Conservation (phyloP, 371 early-diverging fungal genomes). For the Lichtheimia ramosa region DNA sequence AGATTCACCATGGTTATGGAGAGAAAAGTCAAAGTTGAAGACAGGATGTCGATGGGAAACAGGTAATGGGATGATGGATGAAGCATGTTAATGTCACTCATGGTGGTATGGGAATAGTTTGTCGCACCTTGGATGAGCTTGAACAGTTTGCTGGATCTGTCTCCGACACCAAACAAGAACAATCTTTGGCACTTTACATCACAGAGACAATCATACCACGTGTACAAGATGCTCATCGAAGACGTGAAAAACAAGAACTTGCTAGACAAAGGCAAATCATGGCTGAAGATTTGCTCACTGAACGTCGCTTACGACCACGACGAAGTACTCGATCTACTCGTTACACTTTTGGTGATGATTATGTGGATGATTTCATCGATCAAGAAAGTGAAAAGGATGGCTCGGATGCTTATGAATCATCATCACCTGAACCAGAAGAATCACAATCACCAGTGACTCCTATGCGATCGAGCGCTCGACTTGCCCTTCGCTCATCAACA, state of each 20-base stretch:
- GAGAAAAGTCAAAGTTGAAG: conserved; percentile 22
- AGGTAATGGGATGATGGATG: not conserved
- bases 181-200: conserved; percentile 10
- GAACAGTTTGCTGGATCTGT: conserved; percentile 13
- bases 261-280: conserved; percentile 16
- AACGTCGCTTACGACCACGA: conserved; percentile 7
- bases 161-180: conserved; percentile 17
- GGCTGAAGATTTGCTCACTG: conserved; percentile 6
- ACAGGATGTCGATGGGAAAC: conserved; percentile 27
- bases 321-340: not conserved
- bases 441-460: too few relatives aligned
- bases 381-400: not conserved
- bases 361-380: not conserved
- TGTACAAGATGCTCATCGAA: conserved; percentile 18
- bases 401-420: too few relatives aligned
- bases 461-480: too few relatives aligned
- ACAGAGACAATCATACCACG: conserved; percentile 13
- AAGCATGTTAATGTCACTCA: not conserved
- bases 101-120: conserved; percentile 1
- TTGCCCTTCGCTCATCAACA: too few relatives aligned
- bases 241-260: conserved; percentile 15
- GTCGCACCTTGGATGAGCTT: conserved; percentile 19
- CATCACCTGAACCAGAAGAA: too few relatives aligned
- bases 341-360: conserved; percentile 9
- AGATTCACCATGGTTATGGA: conserved; percentile 38